Evolutionary conservation across 169 alveolate genomes (phyloP), one percentile per base, ranked within the genome.

Genomic region (Plasmodium gonderi): DNA sequence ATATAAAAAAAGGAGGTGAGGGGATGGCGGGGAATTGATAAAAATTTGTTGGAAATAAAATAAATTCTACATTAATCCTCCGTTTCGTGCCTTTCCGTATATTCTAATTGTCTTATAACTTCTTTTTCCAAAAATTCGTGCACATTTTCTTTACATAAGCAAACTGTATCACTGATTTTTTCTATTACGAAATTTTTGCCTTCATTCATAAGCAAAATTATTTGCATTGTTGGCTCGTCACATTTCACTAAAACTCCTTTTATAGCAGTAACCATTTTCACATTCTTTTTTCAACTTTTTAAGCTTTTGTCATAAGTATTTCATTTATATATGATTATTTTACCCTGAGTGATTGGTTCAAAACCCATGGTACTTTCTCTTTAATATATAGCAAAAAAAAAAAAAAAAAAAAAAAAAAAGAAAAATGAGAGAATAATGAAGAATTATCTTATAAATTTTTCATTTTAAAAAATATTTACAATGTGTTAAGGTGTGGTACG

Each of bases 181-280:
- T 95, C 97, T 44, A 95, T 95, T 40, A 95, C 90, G 90, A 95
- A 95, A 79, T 95, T 95, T 78, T 91, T 91, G 47, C 89, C 92
- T 90, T 94, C 96, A 92, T 95, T 95, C 45, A 95, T 93, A 23
- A 94, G 96, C 45, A 91, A 85, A 69, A 95, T 92, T 51, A 95
- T 95, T 92, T 94, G 96, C 97, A 95, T 95, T 2, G 96, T 94
- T 33, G 97, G 97, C 31, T 96, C 96, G 76, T 95, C 97, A 44
- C 93, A 82, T 75, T 82, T 91, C 65, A 82, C 93, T 76, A 82
- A 79, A 23, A 91, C 95, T 47, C 95, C 95, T 67, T 77, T 80
- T 38, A 91, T 74, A 68, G 91, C 95, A 49, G 95, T 80, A 47
- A 91, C 91, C 93, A 81, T 81, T 47, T 49, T 87, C 36, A 8